Percentiles rank a stretch among this genome's conserved stretches.
These are phyloP conservation scores for Rhodotorula kratochvilovae DNA, from an alignment of 768 basidiomycete species.

Conservation along the genomic window DNA sequence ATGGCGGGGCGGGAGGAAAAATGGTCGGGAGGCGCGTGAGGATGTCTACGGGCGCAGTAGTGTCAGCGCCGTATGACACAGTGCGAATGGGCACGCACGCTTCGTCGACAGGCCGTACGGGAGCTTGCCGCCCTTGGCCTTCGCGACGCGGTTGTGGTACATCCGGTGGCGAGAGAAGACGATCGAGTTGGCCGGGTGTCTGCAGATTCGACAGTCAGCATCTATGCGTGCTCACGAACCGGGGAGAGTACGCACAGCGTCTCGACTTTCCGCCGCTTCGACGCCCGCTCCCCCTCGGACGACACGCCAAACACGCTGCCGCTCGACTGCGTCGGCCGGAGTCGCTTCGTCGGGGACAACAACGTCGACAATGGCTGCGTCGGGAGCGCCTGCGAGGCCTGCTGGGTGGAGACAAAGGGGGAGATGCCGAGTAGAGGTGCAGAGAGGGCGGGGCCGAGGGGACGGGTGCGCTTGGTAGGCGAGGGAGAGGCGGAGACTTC, in stretches of 20 bases:
- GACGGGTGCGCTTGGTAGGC: neutral
- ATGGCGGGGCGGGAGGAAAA: neutral
- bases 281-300: neutral
- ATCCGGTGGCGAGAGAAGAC: conserved; percentile 53
- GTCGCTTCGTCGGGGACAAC: neutral
- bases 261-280: conserved; percentile 11
- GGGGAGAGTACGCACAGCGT: neutral
- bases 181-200: conserved; percentile 13
- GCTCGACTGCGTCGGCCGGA: conserved; percentile 10
- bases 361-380: neutral
- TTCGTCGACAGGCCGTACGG: conserved; percentile 63
- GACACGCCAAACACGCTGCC: neutral
- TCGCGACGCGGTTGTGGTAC: conserved; percentile 62
- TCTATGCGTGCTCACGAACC: too few species aligned
- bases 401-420: neutral
- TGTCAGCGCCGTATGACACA: too few species aligned
- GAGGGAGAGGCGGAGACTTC: neutral
- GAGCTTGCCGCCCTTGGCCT: conserved; percentile 47
- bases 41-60: conserved; percentile 9
- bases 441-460: neutral
- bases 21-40: conserved; percentile 6
- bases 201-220: neutral
- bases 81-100: conserved; percentile 58
- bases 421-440: neutral
- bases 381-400: neutral